phyloP scores from a whole-genome alignment of 495 filamentous ascomycete genomes.

The Xylaria palmicola region DNA sequence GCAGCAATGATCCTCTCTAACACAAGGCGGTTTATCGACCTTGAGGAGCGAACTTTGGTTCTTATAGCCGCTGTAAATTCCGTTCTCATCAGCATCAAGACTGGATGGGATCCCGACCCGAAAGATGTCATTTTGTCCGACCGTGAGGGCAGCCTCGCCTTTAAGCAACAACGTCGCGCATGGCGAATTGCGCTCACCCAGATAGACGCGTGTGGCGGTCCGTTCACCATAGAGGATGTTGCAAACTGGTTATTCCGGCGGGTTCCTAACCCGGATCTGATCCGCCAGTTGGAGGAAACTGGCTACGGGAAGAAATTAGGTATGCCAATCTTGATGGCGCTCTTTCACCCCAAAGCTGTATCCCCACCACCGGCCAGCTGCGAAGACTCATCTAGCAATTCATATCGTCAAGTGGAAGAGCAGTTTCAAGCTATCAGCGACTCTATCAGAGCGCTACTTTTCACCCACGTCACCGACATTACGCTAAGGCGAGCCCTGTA shows the following conservation, averaged over 20 bases:
- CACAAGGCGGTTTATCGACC: slow-evolving; percentile 1
- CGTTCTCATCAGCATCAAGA: not conserved
- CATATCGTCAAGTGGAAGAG: not conserved
- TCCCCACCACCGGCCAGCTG: not conserved
- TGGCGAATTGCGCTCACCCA: not conserved
- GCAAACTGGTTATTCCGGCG: not conserved
- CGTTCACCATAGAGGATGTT: not conserved
- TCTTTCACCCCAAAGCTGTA: not conserved
- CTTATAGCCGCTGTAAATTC: not conserved
- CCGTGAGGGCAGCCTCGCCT: not conserved
- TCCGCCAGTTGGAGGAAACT: not conserved
- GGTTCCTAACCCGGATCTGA: not conserved
- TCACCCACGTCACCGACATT: not conserved
- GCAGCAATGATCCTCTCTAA: slow-evolving; percentile 7
- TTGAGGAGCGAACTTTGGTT: not conserved
- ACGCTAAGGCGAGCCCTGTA: not conserved
- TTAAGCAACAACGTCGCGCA: not conserved
- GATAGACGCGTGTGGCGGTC: not conserved
- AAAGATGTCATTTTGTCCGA: not conserved
- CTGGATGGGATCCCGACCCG: slow-evolving; percentile 3
- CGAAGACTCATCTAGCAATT: not conserved
- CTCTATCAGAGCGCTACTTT: slow-evolving; percentile 3
- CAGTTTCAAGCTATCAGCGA: not conserved
- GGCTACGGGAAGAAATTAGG: slow-evolving; percentile 8
- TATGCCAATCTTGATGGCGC: slow-evolving; percentile 3